A percentile compares a stretch with the other conserved stretches of the same genome.
phyloP scores from a whole-genome alignment of 139 green algal species.

The Ulvella scutata region DNA sequence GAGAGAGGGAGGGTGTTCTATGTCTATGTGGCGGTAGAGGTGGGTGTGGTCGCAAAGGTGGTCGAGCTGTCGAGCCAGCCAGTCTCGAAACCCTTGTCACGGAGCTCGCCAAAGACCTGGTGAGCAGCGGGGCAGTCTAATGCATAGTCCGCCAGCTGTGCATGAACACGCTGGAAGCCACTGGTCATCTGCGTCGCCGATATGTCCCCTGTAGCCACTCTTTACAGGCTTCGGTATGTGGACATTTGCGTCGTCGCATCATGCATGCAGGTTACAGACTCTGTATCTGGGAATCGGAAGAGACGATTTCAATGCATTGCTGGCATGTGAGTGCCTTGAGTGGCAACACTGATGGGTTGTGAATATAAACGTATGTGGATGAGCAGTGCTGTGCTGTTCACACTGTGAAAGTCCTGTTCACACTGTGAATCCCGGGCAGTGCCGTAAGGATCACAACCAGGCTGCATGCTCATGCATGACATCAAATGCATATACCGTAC shows the following conservation, averaged over 20 bases:
- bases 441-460: too few species aligned
- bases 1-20: too few species aligned
- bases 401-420: too few species aligned
- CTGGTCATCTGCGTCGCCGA: slow-evolving; percentile 35
- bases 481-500: too few species aligned
- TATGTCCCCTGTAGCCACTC: slow-evolving; percentile 10
- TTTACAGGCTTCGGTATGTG: neutral
- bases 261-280: neutral
- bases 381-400: slow-evolving; percentile 19
- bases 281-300: neutral
- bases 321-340: slow-evolving; percentile 9
- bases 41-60: too few species aligned
- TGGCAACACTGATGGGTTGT: neutral
- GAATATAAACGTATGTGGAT: slow-evolving; percentile 4
- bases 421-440: too few species aligned
- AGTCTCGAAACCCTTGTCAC: too few species aligned
- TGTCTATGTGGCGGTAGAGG: too few species aligned
- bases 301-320: neutral
- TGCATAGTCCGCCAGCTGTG: slow-evolving; percentile 16
- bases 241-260: neutral
- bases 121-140: slow-evolving; percentile 17
- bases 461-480: too few species aligned
- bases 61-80: too few species aligned
- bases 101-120: neutral
- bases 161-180: slow-evolving; percentile 22